Conservation (phyloP, 2,329 filamentous ascomycete species). For the Arthrobotrys musiformis region DNA sequence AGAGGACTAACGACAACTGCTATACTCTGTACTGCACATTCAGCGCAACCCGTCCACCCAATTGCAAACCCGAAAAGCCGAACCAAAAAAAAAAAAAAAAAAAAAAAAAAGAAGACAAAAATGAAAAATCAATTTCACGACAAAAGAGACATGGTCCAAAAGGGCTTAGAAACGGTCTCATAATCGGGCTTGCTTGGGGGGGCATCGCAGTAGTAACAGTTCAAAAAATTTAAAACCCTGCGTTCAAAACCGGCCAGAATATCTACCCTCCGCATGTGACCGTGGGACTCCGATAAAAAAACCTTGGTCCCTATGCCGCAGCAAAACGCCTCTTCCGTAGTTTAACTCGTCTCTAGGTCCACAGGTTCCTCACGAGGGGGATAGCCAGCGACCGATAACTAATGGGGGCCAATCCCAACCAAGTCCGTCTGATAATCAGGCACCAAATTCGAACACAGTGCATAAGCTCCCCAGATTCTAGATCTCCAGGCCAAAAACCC, state of each 20-base stretch:
- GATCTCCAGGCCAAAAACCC: constrained; percentile 9
- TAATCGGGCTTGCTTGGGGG: too few relatives aligned
- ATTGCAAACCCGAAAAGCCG: not conserved
- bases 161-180: not conserved
- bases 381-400: too few relatives aligned
- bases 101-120: constrained; percentile 19
- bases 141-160: constrained; percentile 55
- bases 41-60: not conserved
- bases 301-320: not conserved
- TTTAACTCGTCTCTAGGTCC: constrained; percentile 16
- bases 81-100: constrained; percentile 32
- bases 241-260: constrained; percentile 8
- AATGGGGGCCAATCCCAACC: not conserved
- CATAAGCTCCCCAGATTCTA: constrained; percentile 8
- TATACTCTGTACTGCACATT: not conserved
- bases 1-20: not conserved
- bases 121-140: constrained; percentile 37
- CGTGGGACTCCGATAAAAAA: not conserved
- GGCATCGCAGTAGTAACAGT: too few relatives aligned
- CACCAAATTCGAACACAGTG: too few relatives aligned
- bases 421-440: not conserved
- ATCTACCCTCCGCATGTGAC: constrained; percentile 20
- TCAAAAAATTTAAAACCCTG: not conserved
- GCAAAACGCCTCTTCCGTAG: constrained; percentile 14
- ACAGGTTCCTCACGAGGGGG: not conserved